phyloP scores from a whole-genome alignment of 2,329 filamentous ascomycete genomes.

The Boeremia exigua region DNA sequence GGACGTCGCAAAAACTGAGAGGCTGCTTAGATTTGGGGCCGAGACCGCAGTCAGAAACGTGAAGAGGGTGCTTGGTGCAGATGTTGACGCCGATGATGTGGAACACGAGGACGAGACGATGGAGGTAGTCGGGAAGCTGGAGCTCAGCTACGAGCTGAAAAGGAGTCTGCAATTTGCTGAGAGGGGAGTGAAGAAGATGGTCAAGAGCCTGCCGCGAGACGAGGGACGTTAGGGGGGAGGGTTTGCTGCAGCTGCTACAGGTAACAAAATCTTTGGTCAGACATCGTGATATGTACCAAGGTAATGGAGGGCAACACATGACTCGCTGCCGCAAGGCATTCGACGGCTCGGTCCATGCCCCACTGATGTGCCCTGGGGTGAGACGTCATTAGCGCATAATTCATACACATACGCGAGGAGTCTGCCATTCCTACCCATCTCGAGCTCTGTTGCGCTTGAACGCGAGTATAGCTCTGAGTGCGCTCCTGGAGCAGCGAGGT shows the following conservation, averaged over 20 bases:
- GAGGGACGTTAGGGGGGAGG: background rate
- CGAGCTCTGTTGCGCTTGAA: background rate
- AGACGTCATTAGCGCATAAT: background rate
- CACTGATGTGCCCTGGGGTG: slow-evolving; percentile 4
- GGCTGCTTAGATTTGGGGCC: slow-evolving; percentile 33
- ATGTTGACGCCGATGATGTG: slow-evolving; percentile 3
- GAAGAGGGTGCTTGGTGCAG: slow-evolving; percentile 34
- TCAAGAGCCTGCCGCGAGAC: slow-evolving; percentile 29
- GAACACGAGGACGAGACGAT: slow-evolving; percentile 8
- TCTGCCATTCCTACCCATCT: too few relatives aligned
- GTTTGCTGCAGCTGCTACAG: background rate
- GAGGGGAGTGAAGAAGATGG: slow-evolving; percentile 43
- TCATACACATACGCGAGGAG: slow-evolving; percentile 22
- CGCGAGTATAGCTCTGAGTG: background rate
- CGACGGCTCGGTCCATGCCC: slow-evolving; percentile 2
- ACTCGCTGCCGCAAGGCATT: background rate
- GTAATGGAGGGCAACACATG: slow-evolving; percentile 1
- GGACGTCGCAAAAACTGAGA: slow-evolving; percentile 32
- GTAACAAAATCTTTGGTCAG: background rate
- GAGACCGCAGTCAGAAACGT: slow-evolving; percentile 37
- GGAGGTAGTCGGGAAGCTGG: slow-evolving; percentile 8
- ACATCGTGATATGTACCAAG: background rate
- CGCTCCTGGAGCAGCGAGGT: background rate
- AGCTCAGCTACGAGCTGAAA: slow-evolving; percentile 30
- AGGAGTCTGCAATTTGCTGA: slow-evolving; percentile 37